Evolutionary conservation across 306 rosid genomes (phyloP).

Genomic region (Dryas alaskensis): DNA sequence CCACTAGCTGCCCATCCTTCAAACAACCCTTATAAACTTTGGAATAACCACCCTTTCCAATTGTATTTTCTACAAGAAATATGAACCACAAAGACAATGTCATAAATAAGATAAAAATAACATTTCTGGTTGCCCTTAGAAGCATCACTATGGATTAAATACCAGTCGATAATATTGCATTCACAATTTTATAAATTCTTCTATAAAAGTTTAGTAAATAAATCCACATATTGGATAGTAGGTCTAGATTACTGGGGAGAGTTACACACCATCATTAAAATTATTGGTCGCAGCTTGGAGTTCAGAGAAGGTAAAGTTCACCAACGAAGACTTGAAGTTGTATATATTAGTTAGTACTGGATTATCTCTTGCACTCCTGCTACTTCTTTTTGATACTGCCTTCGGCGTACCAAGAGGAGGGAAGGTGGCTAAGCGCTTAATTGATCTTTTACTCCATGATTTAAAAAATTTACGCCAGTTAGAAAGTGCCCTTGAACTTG

Average conservation of each 20-base stretch:
- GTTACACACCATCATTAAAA: conserved; percentile 55
- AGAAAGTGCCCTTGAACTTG: conserved; percentile 33
- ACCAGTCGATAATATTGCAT: neutral
- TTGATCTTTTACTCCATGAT: conserved; percentile 36
- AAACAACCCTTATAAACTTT: conserved; percentile 70
- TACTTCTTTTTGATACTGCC: conserved; percentile 47
- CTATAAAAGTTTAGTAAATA: neutral
- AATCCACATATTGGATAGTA: neutral
- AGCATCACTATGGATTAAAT: neutral
- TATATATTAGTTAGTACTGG: conserved; percentile 25
- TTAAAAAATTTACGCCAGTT: conserved; percentile 51
- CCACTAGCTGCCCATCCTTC: conserved; percentile 61
- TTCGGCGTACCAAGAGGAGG: conserved; percentile 49
- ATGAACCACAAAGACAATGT: conserved; percentile 13
- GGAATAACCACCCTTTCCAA: conserved; percentile 79
- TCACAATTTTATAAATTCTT: neutral
- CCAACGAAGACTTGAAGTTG: conserved; percentile 49
- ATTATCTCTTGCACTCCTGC: conserved; percentile 49
- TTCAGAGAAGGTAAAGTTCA: conserved; percentile 46
- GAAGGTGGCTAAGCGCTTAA: conserved; percentile 46
- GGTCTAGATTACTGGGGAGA: neutral
- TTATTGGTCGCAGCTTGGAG: conserved; percentile 58
- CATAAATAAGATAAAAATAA: conserved; percentile 17
- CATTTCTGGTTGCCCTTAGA: neutral
- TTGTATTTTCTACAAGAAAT: conserved; percentile 48